Evolutionary conservation across 495 filamentous ascomycete species (phyloP).

Genomic region (Aspergillus incahuasiensis): DNA sequence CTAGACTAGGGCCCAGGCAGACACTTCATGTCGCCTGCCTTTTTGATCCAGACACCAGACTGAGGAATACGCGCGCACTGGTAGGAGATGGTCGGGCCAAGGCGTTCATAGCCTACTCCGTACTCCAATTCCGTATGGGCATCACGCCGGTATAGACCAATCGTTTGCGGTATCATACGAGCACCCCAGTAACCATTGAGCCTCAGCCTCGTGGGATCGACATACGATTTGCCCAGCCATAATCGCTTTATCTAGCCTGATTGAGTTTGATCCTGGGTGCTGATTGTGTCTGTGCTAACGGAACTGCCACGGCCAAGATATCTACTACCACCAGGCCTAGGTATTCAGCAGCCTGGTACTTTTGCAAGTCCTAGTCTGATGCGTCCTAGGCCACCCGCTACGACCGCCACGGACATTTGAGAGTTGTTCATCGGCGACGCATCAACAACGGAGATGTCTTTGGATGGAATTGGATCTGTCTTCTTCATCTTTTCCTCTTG

Average conservation of each 20-base stretch:
- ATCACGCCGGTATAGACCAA: not conserved
- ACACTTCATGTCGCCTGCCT: too few species aligned
- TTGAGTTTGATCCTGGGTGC: not conserved
- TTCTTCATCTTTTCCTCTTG: too few species aligned
- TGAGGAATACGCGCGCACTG: not conserved
- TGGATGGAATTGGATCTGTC: too few species aligned
- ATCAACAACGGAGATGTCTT: not conserved
- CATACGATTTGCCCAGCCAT: not conserved
- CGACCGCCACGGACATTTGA: too few species aligned
- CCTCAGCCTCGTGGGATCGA: conserved; percentile 1
- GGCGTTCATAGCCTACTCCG: not conserved
- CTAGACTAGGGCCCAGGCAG: too few species aligned
- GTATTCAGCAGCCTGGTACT: not conserved
- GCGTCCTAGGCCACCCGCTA: not conserved
- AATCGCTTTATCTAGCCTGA: not conserved
- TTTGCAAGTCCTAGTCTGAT: not conserved
- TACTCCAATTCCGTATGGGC: not conserved
- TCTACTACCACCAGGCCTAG: not conserved
- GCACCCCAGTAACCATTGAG: not conserved
- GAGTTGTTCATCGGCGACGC: too few species aligned
- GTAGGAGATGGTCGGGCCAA: not conserved
- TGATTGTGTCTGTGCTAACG: not conserved
- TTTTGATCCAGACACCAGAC: too few species aligned
- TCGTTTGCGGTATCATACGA: not conserved
- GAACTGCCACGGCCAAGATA: not conserved